phyloP scores from a whole-genome alignment of 1,284 basidiomycete species.

The Stygiomarasmius scandens region DNA sequence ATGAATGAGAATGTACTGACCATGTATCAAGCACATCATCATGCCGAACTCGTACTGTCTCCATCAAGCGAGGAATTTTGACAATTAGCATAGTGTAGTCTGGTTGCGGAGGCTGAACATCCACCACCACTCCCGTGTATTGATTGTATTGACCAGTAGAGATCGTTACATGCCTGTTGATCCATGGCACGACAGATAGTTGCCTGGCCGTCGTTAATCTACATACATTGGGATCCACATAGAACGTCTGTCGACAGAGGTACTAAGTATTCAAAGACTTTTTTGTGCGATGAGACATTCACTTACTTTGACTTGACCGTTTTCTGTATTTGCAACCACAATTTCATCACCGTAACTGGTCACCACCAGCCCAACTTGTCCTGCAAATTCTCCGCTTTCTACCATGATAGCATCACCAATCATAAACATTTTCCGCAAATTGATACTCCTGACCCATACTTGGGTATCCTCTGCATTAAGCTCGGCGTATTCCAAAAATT shows the following conservation, averaged over 20 bases:
- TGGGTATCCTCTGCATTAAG: background rate
- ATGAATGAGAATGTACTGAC: background rate
- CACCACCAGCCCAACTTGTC: background rate
- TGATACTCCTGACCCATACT: background rate
- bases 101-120: background rate
- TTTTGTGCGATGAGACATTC: background rate
- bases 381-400: background rate
- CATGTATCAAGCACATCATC: background rate
- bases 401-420: background rate
- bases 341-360: background rate
- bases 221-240: background rate
- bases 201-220: background rate
- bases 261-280: background rate
- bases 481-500: background rate
- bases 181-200: background rate
- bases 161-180: background rate
- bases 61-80: background rate
- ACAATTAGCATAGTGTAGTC: background rate
- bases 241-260: background rate
- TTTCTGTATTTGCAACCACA: background rate
- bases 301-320: background rate
- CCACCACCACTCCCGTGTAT: background rate
- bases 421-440: background rate
- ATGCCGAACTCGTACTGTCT: background rate
- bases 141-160: background rate